Base-by-base conservation (phyloP, 2,329 filamentous ascomycete species). In the Penicillium sp. region DNA sequence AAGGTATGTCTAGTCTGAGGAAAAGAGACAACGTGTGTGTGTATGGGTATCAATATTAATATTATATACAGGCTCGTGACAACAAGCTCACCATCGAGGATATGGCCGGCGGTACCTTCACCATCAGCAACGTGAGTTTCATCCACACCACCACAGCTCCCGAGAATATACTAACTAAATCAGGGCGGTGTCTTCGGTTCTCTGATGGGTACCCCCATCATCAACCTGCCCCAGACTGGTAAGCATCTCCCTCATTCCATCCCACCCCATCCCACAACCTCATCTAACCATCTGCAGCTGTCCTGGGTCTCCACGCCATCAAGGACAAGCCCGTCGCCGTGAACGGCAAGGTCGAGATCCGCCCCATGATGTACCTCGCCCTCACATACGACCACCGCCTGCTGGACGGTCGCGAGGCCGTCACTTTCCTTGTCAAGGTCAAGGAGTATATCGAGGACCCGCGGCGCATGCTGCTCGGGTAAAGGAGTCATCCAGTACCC, bases 311-410 rank as follows among this genome's bases (percentile, higher is more conserved):
- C 19, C 93, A 99, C 74, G 92, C 93, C 43, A 97, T 97, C 77
- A 99, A 99, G 81, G 92, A 99, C 51, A 90, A 89, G 68, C 87
- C 93, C 2, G 87, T 97, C 48, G 93, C 84, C 23, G 82, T 97
- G 58, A 92, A 97, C 69, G 94, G 94, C 70, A 95, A 97, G 81
- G 82, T 97, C 54, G 92, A 97, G 75, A 90, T 96, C 65, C 86
- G 94, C 63, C 94, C 94, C 19, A 97, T 99, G 92, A 99, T 99
- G 94, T 97, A 96, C 76, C 85, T 99, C 61, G 94, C 94, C 37
- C 83, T 99, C 56, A 99, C 94, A 13, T 99, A 99, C 72, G 94
- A 99, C 74, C 94, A 99, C 79, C 90, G 94, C 71, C 85, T 99
- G 46, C 82, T 99, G 21, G 94, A 97, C 74, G 94, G 94, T 47